Evolutionary conservation across 106 monocot species (phyloP), one percentile per base, ranked within the genome.

Genomic region (Hemerocallis citrina): DNA sequence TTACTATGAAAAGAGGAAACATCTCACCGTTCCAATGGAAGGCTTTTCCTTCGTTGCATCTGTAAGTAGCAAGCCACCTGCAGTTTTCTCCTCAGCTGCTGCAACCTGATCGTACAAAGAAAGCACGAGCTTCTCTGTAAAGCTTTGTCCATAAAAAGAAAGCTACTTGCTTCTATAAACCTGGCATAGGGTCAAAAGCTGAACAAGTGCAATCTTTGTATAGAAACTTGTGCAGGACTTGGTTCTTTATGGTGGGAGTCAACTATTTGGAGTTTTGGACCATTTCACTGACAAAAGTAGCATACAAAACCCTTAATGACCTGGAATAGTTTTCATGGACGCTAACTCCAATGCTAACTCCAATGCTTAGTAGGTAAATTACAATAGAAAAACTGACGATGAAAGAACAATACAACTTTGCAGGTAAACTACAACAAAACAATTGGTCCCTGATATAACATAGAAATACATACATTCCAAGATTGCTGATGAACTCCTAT

Each of bases 31-130:
- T 21, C 85, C 85, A 55, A 77, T 63, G 8, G 76, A 80, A 62
- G 85, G 80, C 47, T 68, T 85, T 58, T 85, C 85, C 58, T 85
- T 85, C 17, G 66, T 29, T 29, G 85, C 79, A 57, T 85, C 85
- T 21, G 85, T 80, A 45, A 85, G 66, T 9, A 85, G 50, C 40
- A 85, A 59, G 12, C 85, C 85, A 24, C 85, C 85, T 12, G 80
- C 66, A 52, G 85, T 85, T 38, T 77, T 85, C 62, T 67, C 76
- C 67, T 85, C 85, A 49, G 80, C 73, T 52, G 64, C 68, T 11
- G 73, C 62, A n/a, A 85, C 76, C 79, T 79, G 69, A 29, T 25
- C 19, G 3, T 31, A 2, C 2, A 50, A 10, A 50, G 2, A 25
- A 4, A 25, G 5, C 13, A 25, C 13, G 1, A 50, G 50, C 28